Base-by-base conservation (phyloP, 2,329 filamentous ascomycete genomes). In the Colletotrichum liriopes region DNA sequence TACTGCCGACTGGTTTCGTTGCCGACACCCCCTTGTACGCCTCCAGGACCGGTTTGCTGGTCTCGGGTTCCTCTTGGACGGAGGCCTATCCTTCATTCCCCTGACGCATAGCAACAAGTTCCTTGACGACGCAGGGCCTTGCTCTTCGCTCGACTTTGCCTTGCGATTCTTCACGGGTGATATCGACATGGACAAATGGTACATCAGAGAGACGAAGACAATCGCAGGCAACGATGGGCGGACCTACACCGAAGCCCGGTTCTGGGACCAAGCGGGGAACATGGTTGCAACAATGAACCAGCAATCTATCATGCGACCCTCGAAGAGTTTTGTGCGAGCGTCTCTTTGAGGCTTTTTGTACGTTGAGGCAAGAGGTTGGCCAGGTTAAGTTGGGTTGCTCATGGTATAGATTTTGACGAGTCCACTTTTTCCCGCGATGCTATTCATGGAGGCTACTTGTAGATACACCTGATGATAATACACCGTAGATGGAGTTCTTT, bases 131-230 rank as follows among this genome's bases (percentile, higher is more conserved):
- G 80, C 79, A 0, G 81, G 74, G 8, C 84, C 86, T 2, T 86
- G 83, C 63, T 84, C 83, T 2, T 84, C 81, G 12, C 75, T 88
- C n/a, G 86, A 89, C 73, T 88, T 88, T 76, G 82, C 87, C 4
- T 68, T 89, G 67, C 78, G 86, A 0, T 74, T 86, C 8, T 84
- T 86, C 71, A 77, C 76, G 1, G 81, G 79, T 0, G 79, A 81
- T 0, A 67, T 85, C 0, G 79, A 86, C 63, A 11, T 87, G 52
- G 74, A 75, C 8, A 60, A 79, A 29, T 89, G 86, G 86, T 79
- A 83, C 75, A 65, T 88, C 47, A 78, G 79, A 52, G 84, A 88
- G 78, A 77, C 83, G 41, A 79, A 71, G 58, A 84, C 83, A 0
- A 76, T 77, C 12, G 78, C 78, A 1, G 86, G 77, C 1, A 82